A percentile compares a stretch with the other conserved stretches of the same genome.
Conservation (phyloP, 768 basidiomycete genomes). For the Rossbeevera mucosa region DNA sequence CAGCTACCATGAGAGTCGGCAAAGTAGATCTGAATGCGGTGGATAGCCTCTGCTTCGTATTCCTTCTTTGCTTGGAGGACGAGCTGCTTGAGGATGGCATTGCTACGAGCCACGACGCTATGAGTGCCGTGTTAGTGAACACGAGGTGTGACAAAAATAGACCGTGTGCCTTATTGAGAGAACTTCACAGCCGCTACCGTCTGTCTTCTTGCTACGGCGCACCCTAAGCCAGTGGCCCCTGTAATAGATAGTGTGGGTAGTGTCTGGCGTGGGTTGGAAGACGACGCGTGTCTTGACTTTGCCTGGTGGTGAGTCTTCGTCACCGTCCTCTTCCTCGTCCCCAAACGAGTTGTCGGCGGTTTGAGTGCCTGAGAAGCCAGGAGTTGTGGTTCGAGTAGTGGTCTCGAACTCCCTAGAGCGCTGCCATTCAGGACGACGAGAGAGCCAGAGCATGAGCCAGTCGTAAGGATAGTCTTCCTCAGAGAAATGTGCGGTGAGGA, state of each 20-base stretch:
- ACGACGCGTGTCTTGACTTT: slow-evolving; percentile 74
- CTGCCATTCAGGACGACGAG: slow-evolving; percentile 83
- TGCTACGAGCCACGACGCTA: slow-evolving; percentile 80
- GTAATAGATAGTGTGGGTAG: slow-evolving; percentile 87
- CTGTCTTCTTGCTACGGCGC: slow-evolving; percentile 61
- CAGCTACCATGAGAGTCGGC: slow-evolving; percentile 85
- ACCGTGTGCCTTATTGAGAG: slow-evolving; percentile 62
- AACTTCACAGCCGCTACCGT: slow-evolving; percentile 66
- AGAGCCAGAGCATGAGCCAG: slow-evolving; percentile 90
- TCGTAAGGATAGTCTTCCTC: slow-evolving; percentile 90
- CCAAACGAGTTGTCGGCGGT: slow-evolving; percentile 54
- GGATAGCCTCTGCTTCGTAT: slow-evolving; percentile 82
- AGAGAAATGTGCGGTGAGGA: slow-evolving; percentile 86
- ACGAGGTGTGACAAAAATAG: slow-evolving; percentile 13
- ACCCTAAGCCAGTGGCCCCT: slow-evolving; percentile 81
- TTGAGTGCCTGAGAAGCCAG: slow-evolving; percentile 47
- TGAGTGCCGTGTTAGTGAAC: slow-evolving; percentile 9
- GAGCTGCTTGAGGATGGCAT: slow-evolving; percentile 82
- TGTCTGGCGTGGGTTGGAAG: slow-evolving; percentile 85
- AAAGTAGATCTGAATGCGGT: slow-evolving; percentile 86
- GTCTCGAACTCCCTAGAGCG: slow-evolving; percentile 87
- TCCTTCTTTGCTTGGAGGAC: slow-evolving; percentile 86
- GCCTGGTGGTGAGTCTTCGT: slow-evolving; percentile 49
- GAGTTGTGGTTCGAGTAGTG: slow-evolving; percentile 68
- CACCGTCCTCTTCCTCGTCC: slow-evolving; percentile 41